Evolutionary conservation across 169 alveolate genomes (phyloP).

Genomic region (Nephromyces sp.): DNA sequence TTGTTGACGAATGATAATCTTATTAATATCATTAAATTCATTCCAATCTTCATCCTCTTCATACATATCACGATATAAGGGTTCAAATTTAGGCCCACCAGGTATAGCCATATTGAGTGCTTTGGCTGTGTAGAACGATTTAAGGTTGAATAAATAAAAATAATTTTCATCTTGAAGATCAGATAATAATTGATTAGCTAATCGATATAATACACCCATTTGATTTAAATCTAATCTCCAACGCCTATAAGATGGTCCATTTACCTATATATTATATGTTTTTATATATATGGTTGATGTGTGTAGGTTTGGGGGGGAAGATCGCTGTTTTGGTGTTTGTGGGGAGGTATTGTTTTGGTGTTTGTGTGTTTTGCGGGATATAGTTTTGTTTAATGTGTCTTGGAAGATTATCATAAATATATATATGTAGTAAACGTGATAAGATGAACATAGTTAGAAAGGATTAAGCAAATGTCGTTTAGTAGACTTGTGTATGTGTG

Average conservation of each 20-base stretch:
- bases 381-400: no score
- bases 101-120: conserved; percentile 99
- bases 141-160: conserved; percentile 90
- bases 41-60: conserved; percentile 99
- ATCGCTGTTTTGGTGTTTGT: no score
- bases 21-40: conserved; percentile 97
- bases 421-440: no score
- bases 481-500: no score
- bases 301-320: no score
- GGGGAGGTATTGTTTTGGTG: no score
- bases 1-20: conserved; percentile 84
- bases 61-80: conserved; percentile 86
- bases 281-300: conserved; percentile 42
- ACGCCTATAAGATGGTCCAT: conserved; percentile 80
- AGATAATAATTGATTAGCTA: conserved; percentile 91
- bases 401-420: no score
- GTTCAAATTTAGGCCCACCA: conserved; percentile 99
- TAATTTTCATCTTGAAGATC: conserved; percentile 86
- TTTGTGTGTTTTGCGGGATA: no score
- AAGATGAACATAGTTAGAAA: no score
- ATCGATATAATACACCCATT: conserved; percentile 92
- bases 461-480: no score
- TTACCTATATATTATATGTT: conserved; percentile 46
- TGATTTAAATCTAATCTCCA: conserved; percentile 91
- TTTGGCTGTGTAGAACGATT: conserved; percentile 97